Evolutionary conservation across 345 rosid species (phyloP), one percentile per base, ranked within the genome.

Genomic region (Excoecaria agallocha): DNA sequence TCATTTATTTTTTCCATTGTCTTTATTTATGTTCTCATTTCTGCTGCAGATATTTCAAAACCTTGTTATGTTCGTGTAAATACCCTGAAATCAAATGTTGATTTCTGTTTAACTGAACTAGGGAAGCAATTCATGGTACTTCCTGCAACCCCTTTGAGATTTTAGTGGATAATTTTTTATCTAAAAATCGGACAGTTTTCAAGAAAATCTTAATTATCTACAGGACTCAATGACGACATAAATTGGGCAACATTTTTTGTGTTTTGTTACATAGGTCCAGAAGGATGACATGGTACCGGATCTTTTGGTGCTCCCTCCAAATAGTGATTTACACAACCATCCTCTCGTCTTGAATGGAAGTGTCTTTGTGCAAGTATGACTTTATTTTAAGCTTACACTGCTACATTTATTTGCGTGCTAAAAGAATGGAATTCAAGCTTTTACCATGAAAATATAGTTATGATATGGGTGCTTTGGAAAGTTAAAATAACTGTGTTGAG

Each of bases 1-100:
- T 30, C 30, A 0, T 30, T 30, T 30, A 30, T 2, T 30, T 30
- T 30, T 12, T 74, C 51, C 49, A 1, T 20, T 46, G 51, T 62
- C 9, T 10, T 8, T 39, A 37, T 46, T 43, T 65, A 1, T 64
- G 19, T 15, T 41, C 55, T 16, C 35, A 55, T 75, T 72, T 78
- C 60, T 81, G 67, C 66, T 78, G 83, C 85, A 94, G 98, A 86
- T 84, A 74, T 80, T 74, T 41, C 79, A 45, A 91, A 86, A 78
- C 97, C 95, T 61, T 89, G 97, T 48, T 88, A 86, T 67, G 91
- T 89, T 80, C 93, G 98, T 69, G 97, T 94, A 39, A 94, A 94
- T 86, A 86, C 96, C 22, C 83, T 92, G 59, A 92, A 92, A 81
- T 70, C 89, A 87, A 90, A 84, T 82, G 84, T 87, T 65, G 89